Conservation (phyloP, 176 grass and related monocot genomes). For the Ensete ventricosum region DNA sequence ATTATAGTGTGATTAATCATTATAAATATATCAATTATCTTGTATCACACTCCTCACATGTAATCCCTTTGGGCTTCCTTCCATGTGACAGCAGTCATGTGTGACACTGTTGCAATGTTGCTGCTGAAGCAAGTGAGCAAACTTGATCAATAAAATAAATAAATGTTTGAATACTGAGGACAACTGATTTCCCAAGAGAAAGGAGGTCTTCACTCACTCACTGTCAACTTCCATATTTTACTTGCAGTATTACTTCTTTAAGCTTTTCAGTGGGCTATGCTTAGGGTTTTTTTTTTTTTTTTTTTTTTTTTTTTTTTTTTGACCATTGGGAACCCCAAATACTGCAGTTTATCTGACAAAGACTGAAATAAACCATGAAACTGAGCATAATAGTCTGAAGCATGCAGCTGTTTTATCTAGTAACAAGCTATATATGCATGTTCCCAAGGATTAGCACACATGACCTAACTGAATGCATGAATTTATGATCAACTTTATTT, state of each 20-base stretch:
- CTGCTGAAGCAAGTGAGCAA: neutral
- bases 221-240: neutral
- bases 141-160: neutral
- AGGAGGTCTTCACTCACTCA: neutral
- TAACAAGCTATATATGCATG: no score
- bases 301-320: no score
- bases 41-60: neutral
- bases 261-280: neutral
- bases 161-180: neutral
- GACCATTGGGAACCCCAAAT: neutral
- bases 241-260: neutral
- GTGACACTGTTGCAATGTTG: neutral
- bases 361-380: no score
- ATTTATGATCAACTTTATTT: no score
- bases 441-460: no score
- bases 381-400: no score
- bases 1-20: neutral
- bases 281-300: neutral
- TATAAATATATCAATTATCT: neutral
- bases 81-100: no score
- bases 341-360: neutral
- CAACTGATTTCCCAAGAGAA: neutral
- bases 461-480: no score
- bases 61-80: neutral
- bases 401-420: no score